These are phyloP conservation scores for Pichia sp. DNA, from an alignment of 1,139 yeast genomes.

Conservation along the genomic window DNA sequence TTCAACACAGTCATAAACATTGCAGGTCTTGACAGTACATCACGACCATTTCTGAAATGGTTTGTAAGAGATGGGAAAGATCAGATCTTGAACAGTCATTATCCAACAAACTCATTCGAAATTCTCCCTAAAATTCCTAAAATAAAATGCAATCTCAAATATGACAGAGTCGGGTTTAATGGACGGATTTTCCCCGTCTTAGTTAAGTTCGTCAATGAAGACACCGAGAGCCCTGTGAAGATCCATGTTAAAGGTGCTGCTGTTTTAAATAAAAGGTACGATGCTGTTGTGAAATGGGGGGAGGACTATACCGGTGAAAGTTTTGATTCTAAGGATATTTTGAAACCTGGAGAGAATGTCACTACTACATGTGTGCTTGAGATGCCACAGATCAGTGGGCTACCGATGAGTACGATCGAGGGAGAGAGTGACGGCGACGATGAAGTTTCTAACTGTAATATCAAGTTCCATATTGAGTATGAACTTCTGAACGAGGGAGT, in stretches of 20 bases:
- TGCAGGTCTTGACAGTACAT: not conserved
- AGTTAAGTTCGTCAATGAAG: constrained; percentile 28
- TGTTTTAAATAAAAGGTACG: constrained; percentile 1
- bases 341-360: constrained; percentile 17
- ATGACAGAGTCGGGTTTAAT: constrained; percentile 24
- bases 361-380: constrained; percentile 29
- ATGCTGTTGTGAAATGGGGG: constrained; percentile 19
- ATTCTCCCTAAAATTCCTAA: constrained; percentile 36
- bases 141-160: constrained; percentile 20
- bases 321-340: constrained; percentile 11
- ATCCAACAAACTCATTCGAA: constrained; percentile 22
- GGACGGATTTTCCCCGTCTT: constrained; percentile 30
- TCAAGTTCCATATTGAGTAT: constrained; percentile 10
- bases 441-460: constrained; percentile 3
- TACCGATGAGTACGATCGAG: constrained; percentile 10
- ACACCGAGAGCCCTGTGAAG: constrained; percentile 26
- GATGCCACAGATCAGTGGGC: constrained; percentile 31
- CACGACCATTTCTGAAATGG: constrained; percentile 8
- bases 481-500: constrained; percentile 10
- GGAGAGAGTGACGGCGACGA: constrained; percentile 3
- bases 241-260: constrained; percentile 7
- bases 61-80: constrained; percentile 13
- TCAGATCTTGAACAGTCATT: constrained; percentile 17
- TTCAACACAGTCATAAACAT: constrained; percentile 6
- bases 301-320: constrained; percentile 1